Conservation (phyloP, 2,329 filamentous ascomycete genomes). For the Exophiala aquamarina region DNA sequence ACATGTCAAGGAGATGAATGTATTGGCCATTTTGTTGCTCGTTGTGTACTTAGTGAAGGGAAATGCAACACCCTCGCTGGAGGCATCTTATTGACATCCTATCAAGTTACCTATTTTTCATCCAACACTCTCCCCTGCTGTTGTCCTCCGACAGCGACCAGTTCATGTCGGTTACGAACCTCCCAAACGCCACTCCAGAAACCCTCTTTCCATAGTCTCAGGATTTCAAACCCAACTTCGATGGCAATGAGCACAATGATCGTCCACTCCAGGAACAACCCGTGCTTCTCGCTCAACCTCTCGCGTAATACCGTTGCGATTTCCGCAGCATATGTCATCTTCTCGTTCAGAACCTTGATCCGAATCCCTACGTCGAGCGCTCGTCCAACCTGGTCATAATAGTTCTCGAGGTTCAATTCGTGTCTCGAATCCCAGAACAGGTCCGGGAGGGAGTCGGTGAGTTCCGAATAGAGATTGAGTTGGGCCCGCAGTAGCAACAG, state of each 20-base stretch:
- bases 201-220: constrained; percentile 68
- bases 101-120: not conserved
- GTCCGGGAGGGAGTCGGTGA: constrained; percentile 92
- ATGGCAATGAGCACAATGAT: constrained; percentile 93
- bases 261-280: constrained; percentile 85
- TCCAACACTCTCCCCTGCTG: not conserved
- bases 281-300: constrained; percentile 86
- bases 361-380: constrained; percentile 88
- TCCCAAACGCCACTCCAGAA: constrained; percentile 26
- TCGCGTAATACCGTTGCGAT: constrained; percentile 88
- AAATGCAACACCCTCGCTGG: too few relatives aligned
- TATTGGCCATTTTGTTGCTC: too few relatives aligned
- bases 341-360: constrained; percentile 89
- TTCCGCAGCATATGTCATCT: constrained; percentile 96
- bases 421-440: constrained; percentile 93
- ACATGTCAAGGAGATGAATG: too few relatives aligned
- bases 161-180: not conserved
- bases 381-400: constrained; percentile 90
- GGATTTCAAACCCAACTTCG: constrained; percentile 84
- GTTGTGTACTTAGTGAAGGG: too few relatives aligned
- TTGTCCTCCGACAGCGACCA: not conserved
- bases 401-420: constrained; percentile 86
- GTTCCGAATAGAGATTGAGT: constrained; percentile 92
- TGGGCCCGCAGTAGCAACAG: constrained; percentile 85
- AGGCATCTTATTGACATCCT: too few relatives aligned